phyloP scores from a whole-genome alignment of 2,329 filamentous ascomycete genomes.

The Colletotrichum sp. region DNA sequence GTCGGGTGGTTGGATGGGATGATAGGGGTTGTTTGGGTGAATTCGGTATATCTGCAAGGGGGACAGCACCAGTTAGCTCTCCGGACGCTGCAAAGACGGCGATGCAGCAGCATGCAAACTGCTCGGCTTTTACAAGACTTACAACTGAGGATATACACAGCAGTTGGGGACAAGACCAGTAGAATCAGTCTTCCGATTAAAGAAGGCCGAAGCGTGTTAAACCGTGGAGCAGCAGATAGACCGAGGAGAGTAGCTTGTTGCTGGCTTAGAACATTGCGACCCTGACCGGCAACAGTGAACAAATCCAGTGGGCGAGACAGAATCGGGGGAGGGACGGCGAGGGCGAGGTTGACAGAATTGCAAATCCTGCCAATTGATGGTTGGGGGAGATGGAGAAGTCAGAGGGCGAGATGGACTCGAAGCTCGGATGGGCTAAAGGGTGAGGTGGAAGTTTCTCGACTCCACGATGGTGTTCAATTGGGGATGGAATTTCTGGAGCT shows the following conservation, averaged over 20 bases:
- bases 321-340: conserved; percentile 27
- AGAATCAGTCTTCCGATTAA: conserved; percentile 20
- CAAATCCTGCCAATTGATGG: conserved; percentile 10
- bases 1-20: neutral
- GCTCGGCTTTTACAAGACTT: neutral
- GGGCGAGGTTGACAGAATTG: conserved; percentile 19
- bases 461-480: conserved; percentile 29
- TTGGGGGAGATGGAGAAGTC: conserved; percentile 26
- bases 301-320: conserved; percentile 40
- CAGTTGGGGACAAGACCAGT: conserved; percentile 19
- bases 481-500: conserved; percentile 16
- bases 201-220: conserved; percentile 20
- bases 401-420: conserved; percentile 22
- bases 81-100: neutral
- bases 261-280: conserved; percentile 42
- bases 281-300: conserved; percentile 23
- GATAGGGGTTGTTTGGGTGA: neutral
- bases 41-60: conserved; percentile 19
- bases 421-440: conserved; percentile 35
- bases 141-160: conserved; percentile 11
- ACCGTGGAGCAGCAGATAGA: conserved; percentile 20
- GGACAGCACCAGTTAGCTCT: neutral
- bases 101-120: neutral
- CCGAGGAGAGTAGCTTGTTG: conserved; percentile 10
- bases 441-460: conserved; percentile 48